Conservation (phyloP, 441 rosid species). For the Erysimum cheiri region DNA sequence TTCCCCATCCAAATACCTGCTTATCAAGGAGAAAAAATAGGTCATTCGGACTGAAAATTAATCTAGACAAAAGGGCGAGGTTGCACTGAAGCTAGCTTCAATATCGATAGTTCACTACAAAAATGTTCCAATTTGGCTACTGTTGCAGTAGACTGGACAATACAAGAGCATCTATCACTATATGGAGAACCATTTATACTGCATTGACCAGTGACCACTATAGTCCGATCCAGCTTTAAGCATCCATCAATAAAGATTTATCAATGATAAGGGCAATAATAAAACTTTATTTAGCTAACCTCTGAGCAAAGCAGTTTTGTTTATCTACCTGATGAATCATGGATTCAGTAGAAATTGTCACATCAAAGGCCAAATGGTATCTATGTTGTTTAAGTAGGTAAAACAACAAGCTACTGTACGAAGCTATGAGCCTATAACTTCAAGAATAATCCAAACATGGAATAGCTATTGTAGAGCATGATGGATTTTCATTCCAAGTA, state of each 20-base stretch:
- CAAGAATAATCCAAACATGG: neutral
- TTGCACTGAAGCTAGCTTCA: constrained; percentile 24
- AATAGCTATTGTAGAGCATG: neutral
- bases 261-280: neutral
- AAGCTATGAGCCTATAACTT: constrained; percentile 9
- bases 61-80: neutral
- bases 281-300: neutral
- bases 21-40: constrained; percentile 19
- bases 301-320: neutral
- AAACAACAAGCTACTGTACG: neutral
- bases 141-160: constrained; percentile 1
- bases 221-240: constrained; percentile 3
- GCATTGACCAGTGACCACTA: neutral
- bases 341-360: neutral
- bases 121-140: neutral
- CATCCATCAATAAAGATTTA: neutral
- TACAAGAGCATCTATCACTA: constrained; percentile 7
- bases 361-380: neutral
- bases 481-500: neutral
- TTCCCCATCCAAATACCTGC: constrained; percentile 74
- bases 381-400: neutral
- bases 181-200: neutral
- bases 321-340: neutral
- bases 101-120: neutral
- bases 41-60: neutral